phyloP scores from a whole-genome alignment of 352 stramenopile genomes.

The Proteromonas lacertae region DNA sequence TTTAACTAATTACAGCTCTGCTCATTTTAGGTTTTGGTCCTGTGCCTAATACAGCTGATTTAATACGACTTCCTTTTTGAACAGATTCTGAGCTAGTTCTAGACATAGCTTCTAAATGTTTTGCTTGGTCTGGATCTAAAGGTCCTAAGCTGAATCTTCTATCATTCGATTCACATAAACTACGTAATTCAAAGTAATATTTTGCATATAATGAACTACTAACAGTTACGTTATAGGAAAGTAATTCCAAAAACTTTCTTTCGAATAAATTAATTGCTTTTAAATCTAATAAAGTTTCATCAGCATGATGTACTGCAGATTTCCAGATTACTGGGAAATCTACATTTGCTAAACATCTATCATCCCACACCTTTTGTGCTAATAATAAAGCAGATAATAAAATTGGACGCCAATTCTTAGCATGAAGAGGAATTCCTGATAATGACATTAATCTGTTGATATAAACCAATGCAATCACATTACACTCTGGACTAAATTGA shows the following conservation, averaged over 20 bases:
- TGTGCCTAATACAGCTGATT: too few species aligned
- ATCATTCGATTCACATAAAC: slow-evolving; percentile 7
- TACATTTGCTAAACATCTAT: background rate
- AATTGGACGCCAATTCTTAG: slow-evolving; percentile 5
- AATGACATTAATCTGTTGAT: slow-evolving; percentile 6
- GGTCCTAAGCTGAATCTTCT: background rate
- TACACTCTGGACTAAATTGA: slow-evolving; percentile 5
- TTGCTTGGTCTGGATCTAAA: too few species aligned
- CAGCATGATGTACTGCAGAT: background rate
- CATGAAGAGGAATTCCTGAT: slow-evolving; percentile 2
- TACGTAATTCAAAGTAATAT: slow-evolving; percentile 10
- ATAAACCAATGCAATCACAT: slow-evolving; percentile 9
- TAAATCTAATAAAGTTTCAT: slow-evolving; percentile 1
- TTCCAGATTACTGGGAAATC: background rate
- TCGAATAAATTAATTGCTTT: background rate
- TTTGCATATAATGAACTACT: slow-evolving; percentile 3
- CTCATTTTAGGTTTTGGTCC: too few species aligned
- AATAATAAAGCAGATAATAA: slow-evolving; percentile 6
- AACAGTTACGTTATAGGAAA: background rate
- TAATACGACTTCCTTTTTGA: too few species aligned
- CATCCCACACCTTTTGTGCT: slow-evolving; percentile 9
- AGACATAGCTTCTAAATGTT: too few species aligned
- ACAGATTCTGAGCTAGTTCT: too few species aligned
- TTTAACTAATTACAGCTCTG: too few species aligned
- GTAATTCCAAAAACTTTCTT: background rate